phyloP scores from a whole-genome alignment of 306 rosid genomes.

The Notholithocarpus densiflorus region DNA sequence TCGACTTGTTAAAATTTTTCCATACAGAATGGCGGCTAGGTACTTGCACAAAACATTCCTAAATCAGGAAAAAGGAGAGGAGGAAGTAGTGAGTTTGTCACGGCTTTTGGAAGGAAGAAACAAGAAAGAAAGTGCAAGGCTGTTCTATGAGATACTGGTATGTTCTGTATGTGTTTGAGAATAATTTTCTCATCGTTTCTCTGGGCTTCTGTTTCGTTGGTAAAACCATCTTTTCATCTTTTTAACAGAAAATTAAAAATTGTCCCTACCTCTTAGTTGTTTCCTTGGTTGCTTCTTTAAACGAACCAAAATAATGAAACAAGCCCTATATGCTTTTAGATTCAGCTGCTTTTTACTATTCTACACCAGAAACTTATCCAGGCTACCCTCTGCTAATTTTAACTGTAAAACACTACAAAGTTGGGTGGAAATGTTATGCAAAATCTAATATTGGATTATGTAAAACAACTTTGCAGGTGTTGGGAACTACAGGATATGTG shows the following conservation, averaged over 20 bases:
- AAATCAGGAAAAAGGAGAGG: conserved; percentile 22
- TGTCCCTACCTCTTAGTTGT: not conserved
- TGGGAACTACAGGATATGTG: conserved; percentile 60
- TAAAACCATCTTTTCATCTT: not conserved
- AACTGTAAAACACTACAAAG: not conserved
- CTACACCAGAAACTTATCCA: not conserved
- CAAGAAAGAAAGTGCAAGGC: conserved; percentile 64
- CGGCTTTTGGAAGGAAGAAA: conserved; percentile 36
- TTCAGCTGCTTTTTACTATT: not conserved
- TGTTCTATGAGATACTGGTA: conserved; percentile 90
- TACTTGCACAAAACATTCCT: conserved; percentile 44
- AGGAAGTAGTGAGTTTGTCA: conserved; percentile 42
- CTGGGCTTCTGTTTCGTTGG: not conserved
- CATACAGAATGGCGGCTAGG: conserved; percentile 56
- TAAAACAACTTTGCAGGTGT: conserved; percentile 52
- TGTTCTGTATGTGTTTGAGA: conserved; percentile 19
- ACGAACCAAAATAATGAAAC: not conserved
- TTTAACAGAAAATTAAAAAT: not conserved
- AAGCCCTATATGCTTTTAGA: not conserved
- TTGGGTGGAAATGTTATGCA: not conserved
- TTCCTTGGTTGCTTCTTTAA: not conserved
- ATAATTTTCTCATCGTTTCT: not conserved
- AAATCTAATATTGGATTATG: conserved; percentile 4
- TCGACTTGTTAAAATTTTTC: conserved; percentile 9
- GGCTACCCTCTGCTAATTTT: not conserved